Base-by-base conservation (phyloP, 23 red algal genomes). In the Gracilaria caudata region DNA sequence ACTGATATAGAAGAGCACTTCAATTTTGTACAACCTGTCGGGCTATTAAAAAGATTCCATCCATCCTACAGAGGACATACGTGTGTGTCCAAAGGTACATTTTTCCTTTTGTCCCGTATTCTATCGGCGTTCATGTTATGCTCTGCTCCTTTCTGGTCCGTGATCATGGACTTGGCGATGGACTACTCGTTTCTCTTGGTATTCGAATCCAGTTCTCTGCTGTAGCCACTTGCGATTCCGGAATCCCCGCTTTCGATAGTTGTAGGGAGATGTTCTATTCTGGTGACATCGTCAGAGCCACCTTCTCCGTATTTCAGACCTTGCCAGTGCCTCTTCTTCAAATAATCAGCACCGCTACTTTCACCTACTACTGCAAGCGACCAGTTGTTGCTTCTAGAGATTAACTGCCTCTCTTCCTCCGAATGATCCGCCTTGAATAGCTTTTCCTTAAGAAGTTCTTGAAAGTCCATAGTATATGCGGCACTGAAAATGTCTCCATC, bases 141-240 rank as follows among this genome's bases (percentile, higher is more conserved):
- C 25, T 10, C 58, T 30, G 58, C 25, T 30, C 12, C 58, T 63
- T 30, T 57, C 19, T 7, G 46, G 7, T 51, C 46, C 46, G 7
- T 51, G 8, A 10, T 51, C 46, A 51, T n/a, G n/a, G n/a, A n/a
- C n/a, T n/a, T n/a, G n/a, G n/a, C n/a, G 45, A 13, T 57, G 4
- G 4, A 66, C 26, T 35, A 37, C 1, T 35, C 13, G 8, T 35
- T 19, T 4, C 30, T 8, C 29, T 66, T 16, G 17, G 30, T 29
- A 66, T 36, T 66, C 61, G 29, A 1, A 16, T 35, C 12, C 34
- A 5, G 36, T 73, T 89, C 86, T 26, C 74, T 70, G 25, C 64
- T 36, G 78, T 93, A 93, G 16, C 68, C 58, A 49, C 40, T 51
- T 2, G 90, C 90, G 20, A 93, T 84, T 64, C 90, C 90, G 64